These are phyloP conservation scores for Herpetospermum pedunculosum DNA, from an alignment of 306 rosid genomes.

Conservation along the genomic window DNA sequence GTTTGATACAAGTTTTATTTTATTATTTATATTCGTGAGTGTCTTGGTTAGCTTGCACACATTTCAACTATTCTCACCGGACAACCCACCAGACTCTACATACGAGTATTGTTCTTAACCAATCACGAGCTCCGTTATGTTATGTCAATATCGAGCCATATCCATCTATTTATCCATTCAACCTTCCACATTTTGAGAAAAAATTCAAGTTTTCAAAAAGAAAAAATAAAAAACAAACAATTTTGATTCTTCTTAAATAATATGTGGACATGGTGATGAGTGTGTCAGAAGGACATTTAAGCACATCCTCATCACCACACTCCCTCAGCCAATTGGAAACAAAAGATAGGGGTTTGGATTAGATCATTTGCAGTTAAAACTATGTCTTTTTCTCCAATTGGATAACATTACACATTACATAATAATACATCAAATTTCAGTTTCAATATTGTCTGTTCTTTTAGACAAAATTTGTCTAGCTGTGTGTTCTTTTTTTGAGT, in stretches of 20 bases:
- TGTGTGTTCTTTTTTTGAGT: neutral
- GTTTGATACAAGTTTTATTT: no score
- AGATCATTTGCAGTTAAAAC: neutral
- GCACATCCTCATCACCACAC: neutral
- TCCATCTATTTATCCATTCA: neutral
- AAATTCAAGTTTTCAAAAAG: neutral
- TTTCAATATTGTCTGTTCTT: neutral
- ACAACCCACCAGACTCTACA: no score
- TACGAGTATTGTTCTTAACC: neutral
- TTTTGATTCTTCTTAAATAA: neutral
- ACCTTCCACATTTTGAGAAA: fast-evolving
- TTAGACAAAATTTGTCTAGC: neutral
- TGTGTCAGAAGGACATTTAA: neutral
- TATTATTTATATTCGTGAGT: no score
- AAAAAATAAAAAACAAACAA: neutral
- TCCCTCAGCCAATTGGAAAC: neutral
- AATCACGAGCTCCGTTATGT: neutral
- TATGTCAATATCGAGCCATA: neutral
- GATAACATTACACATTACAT: neutral
- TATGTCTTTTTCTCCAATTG: neutral
- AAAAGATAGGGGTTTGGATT: neutral
- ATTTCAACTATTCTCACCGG: no score
- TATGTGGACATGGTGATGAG: neutral
- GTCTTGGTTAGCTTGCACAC: no score
- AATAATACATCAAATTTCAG: neutral